Conservation (phyloP, 495 filamentous ascomycete species). For the Patellaria atrata region DNA sequence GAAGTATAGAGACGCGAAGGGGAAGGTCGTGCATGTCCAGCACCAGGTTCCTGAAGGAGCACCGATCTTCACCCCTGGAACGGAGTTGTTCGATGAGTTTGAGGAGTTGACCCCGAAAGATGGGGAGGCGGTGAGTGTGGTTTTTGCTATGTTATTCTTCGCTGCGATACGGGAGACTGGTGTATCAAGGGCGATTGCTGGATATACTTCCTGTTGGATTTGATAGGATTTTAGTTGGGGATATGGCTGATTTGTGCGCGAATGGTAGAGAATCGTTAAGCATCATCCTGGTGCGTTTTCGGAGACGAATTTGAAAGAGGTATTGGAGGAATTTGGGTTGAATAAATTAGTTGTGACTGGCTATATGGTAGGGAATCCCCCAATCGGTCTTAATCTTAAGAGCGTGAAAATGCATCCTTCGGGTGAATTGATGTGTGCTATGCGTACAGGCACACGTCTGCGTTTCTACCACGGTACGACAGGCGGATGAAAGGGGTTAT, state of each 20-base stretch:
- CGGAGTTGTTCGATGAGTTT: slow-evolving; percentile 38
- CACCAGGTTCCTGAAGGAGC: slow-evolving; percentile 41
- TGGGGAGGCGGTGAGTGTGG: too few relatives aligned
- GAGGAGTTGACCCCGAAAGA: slow-evolving; percentile 33
- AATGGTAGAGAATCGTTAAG: slow-evolving; percentile 29
- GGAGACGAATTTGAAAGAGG: slow-evolving; percentile 31
- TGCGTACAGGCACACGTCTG: slow-evolving; percentile 56
- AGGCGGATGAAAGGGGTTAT: slow-evolving; percentile 40
- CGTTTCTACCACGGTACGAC: slow-evolving; percentile 43
- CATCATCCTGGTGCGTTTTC: slow-evolving; percentile 33
- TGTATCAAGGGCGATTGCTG: too few relatives aligned
- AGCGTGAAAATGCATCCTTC: background rate
- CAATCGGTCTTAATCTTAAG: too few relatives aligned
- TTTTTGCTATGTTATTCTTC: background rate
- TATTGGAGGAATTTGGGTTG: slow-evolving; percentile 22
- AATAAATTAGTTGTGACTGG: slow-evolving; percentile 39
- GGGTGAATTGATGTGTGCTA: slow-evolving; percentile 21
- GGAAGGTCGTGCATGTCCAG: slow-evolving; percentile 43
- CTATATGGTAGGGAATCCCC: too few relatives aligned
- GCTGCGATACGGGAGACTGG: slow-evolving; percentile 30
- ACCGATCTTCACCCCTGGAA: slow-evolving; percentile 45
- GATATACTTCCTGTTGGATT: too few relatives aligned
- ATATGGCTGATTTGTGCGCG: background rate
- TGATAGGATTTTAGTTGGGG: too few relatives aligned
- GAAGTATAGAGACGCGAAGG: slow-evolving; percentile 34